Evolutionary conservation across 208 protist species (phyloP), one percentile per base, ranked within the genome.

Genomic region (Wallacemonas sp.): DNA sequence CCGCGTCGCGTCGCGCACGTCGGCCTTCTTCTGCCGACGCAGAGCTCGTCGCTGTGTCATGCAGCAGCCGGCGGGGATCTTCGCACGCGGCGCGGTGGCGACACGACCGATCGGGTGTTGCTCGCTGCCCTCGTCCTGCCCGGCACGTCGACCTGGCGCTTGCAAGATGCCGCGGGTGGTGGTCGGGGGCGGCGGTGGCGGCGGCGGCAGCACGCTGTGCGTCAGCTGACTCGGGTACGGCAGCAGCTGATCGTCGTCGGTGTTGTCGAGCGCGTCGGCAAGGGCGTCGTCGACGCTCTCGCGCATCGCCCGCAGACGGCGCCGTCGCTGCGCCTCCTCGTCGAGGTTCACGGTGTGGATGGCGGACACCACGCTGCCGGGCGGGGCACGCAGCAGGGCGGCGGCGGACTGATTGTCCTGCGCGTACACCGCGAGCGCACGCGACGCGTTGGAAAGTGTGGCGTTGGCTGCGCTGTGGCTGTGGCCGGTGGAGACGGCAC

Each of bases 201-300:
- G 44, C 33, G 31, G 31, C n/a, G 55, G 66, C 38, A 55, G 48
- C 16, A 81, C 65, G 38, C 62, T 73, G 44, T 72, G 76, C 1
- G 68, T 77, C 25, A 89, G 72, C 28, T 73, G 78, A 44, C 73
- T 79, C 11, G 79, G 79, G 29, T 81, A 89, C 14, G 74, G 74
- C 71, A 81, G 39, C 20, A 33, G 52, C 52, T 59, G 52, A 3
- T 59, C 29, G 20, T 59, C 31, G 26, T 28, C 11, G 29, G 5
- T 29, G 52, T 42, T 29, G 20, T 59, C 52, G 4, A 59, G 52
- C 31, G 36, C 31, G 20, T 59, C 52, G 3, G 16, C n/a, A 4
- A 59, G 10, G 31, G 52, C 52, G 31, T 59, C 52, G 20, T 59
- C 52, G 18, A 59, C 52, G 52, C 32, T 59, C 32, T 59, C 52